phyloP scores from a whole-genome alignment of 2,329 filamentous ascomycete species.

The Incumbomyces delicatus region DNA sequence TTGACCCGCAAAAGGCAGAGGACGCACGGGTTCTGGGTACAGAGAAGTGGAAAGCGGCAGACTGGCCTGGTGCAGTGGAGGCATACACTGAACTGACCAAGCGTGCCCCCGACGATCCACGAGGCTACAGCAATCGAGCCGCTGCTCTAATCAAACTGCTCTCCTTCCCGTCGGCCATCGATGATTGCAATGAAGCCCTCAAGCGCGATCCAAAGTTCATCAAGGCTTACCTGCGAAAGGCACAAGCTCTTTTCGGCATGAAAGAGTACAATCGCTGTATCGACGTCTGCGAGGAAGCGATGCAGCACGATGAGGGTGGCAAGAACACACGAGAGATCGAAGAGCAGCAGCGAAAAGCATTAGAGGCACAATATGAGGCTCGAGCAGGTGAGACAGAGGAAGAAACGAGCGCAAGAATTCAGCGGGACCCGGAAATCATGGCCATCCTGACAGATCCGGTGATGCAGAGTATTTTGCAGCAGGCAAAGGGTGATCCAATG shows the following conservation, averaged over 20 bases:
- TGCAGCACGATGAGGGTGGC: conserved; percentile 63
- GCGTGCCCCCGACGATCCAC: conserved; percentile 81
- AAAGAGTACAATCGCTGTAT: conserved; percentile 94
- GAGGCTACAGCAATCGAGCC: conserved; percentile 94
- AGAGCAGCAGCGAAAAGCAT: conserved; percentile 84
- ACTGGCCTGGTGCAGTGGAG: conserved; percentile 90
- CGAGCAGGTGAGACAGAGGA: conserved; percentile 93
- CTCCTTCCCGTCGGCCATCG: conserved; percentile 83
- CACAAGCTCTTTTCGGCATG: conserved; percentile 92
- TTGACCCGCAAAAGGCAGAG: conserved; percentile 86
- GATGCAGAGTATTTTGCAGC: conserved; percentile 95
- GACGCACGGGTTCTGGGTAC: conserved; percentile 92
- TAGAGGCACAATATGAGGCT: conserved; percentile 77
- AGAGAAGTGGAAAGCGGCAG: conserved; percentile 90
- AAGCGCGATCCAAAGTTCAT: conserved; percentile 87
- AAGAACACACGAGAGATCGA: conserved; percentile 89
- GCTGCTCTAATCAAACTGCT: conserved; percentile 95
- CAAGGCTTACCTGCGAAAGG: conserved; percentile 91
- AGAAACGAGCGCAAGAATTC: conserved; percentile 83
- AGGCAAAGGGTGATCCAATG: conserved; percentile 85
- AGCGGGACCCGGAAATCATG: conserved; percentile 79
- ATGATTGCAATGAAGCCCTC: conserved; percentile 86
- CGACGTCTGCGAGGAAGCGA: conserved; percentile 76
- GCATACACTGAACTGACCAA: conserved; percentile 96
- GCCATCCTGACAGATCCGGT: conserved; percentile 72